A percentile compares a stretch with the other conserved stretches of the same genome.
phyloP scores from a whole-genome alignment of 495 filamentous ascomycete species.

The Barbatosphaeria neglecta region DNA sequence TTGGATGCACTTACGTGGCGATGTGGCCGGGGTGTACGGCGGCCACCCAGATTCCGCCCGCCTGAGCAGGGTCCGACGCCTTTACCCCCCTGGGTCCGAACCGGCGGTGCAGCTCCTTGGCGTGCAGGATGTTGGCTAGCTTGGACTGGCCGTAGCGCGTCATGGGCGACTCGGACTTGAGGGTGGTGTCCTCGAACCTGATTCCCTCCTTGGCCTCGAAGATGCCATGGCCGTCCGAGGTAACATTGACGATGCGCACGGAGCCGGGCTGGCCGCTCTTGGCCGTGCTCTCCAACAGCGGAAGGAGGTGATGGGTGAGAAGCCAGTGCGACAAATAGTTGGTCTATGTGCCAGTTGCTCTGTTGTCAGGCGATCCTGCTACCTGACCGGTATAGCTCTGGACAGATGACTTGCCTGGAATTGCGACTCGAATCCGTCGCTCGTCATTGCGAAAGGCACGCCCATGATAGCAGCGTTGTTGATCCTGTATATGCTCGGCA shows the following conservation, averaged over 20 bases:
- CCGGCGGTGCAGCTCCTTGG: constrained; percentile 15
- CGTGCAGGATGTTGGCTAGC: constrained; percentile 14
- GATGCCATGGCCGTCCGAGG: constrained; percentile 21
- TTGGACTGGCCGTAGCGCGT: constrained; percentile 13
- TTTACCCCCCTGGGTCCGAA: constrained; percentile 28
- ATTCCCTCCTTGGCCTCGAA: constrained; percentile 21
- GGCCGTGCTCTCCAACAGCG: constrained; percentile 17
- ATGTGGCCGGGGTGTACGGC: constrained; percentile 30
- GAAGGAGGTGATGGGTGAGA: constrained; percentile 28
- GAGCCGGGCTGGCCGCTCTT: constrained; percentile 9
- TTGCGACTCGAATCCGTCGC: constrained; percentile 38
- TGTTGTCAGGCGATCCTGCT: background rate
- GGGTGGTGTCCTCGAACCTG: constrained; percentile 16
- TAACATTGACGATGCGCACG: constrained; percentile 30
- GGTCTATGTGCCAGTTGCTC: constrained; percentile 12
- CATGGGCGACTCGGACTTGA: constrained; percentile 3
- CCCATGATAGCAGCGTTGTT: constrained; percentile 22
- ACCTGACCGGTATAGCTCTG: background rate
- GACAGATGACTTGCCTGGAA: constrained; percentile 11
- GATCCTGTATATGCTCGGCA: background rate
- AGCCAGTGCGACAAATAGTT: constrained; percentile 36
- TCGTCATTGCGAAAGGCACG: constrained; percentile 18
- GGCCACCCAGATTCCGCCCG: constrained; percentile 26
- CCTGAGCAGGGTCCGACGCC: constrained; percentile 10
- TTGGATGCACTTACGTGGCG: constrained; percentile 1